phyloP scores from a whole-genome alignment of 2,329 filamentous ascomycete species.

The Hypocrella siamensis region DNA sequence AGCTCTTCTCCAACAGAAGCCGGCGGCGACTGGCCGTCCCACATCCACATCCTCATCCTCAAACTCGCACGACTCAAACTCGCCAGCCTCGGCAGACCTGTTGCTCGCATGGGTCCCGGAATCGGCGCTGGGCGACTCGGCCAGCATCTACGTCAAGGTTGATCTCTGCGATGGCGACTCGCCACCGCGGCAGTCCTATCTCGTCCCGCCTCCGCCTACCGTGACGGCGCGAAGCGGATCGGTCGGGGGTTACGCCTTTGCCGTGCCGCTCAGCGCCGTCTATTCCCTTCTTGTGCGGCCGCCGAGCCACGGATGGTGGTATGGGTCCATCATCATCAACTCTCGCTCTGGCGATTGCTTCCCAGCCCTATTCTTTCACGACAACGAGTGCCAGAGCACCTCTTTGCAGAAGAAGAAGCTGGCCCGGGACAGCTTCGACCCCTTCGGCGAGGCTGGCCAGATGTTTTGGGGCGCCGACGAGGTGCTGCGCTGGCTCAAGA shows the following conservation, averaged over 20 bases:
- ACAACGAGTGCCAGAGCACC: slow-evolving; percentile 90
- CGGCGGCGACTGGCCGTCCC: slow-evolving; percentile 23
- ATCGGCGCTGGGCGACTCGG: slow-evolving; percentile 68
- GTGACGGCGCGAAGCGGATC: slow-evolving; percentile 59
- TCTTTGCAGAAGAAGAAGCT: slow-evolving; percentile 85
- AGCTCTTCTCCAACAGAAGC: slow-evolving; percentile 82
- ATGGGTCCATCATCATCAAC: slow-evolving; percentile 89
- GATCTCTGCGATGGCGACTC: slow-evolving; percentile 71
- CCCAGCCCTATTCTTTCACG: slow-evolving; percentile 92
- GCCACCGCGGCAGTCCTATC: slow-evolving; percentile 70
- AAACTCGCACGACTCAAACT: slow-evolving; percentile 16
- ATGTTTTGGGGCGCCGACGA: slow-evolving; percentile 98
- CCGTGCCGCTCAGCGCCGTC: slow-evolving; percentile 75
- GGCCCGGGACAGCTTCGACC: slow-evolving; percentile 73
- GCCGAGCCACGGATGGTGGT: slow-evolving; percentile 96
- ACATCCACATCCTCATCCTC: slow-evolving; percentile 13
- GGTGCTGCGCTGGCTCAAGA: slow-evolving; percentile 75
- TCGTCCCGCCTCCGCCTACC: slow-evolving; percentile 82
- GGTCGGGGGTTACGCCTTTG: slow-evolving; percentile 74
- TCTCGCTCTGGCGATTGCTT: slow-evolving; percentile 82
- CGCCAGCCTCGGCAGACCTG: slow-evolving; percentile 51
- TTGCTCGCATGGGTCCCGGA: slow-evolving; percentile 92
- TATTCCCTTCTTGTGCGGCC: slow-evolving; percentile 84
- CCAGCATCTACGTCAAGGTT: slow-evolving; percentile 87
- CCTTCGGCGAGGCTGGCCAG: slow-evolving; percentile 68